These are phyloP conservation scores for Trichoderma koningiopsis DNA, from an alignment of 2,329 filamentous ascomycete genomes.

Conservation along the genomic window DNA sequence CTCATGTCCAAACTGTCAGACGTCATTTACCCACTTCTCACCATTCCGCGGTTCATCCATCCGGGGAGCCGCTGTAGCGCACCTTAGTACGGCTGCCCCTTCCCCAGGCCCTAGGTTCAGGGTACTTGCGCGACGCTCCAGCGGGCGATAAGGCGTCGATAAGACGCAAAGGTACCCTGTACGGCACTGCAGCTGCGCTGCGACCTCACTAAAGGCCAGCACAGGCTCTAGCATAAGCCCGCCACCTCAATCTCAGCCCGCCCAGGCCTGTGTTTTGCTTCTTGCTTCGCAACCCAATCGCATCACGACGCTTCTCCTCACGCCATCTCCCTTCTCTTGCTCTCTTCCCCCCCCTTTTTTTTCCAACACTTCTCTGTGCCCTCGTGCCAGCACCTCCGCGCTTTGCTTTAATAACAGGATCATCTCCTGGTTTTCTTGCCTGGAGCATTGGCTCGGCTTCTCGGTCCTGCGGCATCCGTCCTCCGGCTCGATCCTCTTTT, in stretches of 20 bases:
- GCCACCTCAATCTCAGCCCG: conserved; percentile 22
- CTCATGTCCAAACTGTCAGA: background rate
- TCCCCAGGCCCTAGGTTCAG: background rate
- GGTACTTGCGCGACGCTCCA: background rate
- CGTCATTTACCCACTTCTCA: conserved; percentile 16
- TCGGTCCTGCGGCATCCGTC: background rate
- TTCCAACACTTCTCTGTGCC: background rate
- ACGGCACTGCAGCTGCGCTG: conserved; percentile 1
- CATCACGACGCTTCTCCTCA: conserved; percentile 20
- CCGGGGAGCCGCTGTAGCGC: conserved; percentile 10
- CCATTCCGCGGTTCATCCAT: background rate
- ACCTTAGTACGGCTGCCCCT: background rate
- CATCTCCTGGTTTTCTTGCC: background rate
- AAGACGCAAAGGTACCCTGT: conserved; percentile 3
- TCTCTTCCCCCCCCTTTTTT: background rate
- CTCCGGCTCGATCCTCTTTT: background rate
- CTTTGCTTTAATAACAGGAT: background rate
- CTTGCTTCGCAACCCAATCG: conserved; percentile 22
- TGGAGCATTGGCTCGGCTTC: conserved; percentile 3
- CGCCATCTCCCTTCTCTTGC: conserved; percentile 8
- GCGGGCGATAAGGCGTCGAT: conserved; percentile 8
- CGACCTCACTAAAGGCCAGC: background rate
- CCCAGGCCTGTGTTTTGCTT: conserved; percentile 16
- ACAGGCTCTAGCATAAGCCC: conserved; percentile 1
- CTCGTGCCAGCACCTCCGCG: background rate